Conservation (phyloP, 345 rosid species). For the Leavenworthia alabamica region DNA sequence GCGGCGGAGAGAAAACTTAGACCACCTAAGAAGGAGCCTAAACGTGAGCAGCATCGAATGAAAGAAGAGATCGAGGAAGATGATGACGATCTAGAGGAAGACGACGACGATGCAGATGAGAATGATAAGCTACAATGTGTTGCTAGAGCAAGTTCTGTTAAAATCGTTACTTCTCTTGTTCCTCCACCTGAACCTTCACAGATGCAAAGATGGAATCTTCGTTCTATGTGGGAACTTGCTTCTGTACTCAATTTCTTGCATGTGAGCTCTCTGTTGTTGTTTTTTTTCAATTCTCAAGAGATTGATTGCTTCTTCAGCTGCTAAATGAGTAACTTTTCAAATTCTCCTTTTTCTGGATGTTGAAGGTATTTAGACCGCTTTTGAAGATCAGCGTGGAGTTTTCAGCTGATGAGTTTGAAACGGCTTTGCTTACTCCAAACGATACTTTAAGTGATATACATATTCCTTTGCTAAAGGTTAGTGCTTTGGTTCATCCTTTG, state of each 20-base stretch:
- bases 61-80: constrained; percentile 29
- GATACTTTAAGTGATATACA: constrained; percentile 89
- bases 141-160: constrained; percentile 35
- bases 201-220: constrained; percentile 89
- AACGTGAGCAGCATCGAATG: constrained; percentile 26
- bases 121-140: constrained; percentile 43
- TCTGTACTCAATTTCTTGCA: constrained; percentile 93
- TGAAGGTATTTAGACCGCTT: constrained; percentile 79
- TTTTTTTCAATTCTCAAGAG: background rate
- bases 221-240: constrained; percentile 99
- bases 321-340: constrained; percentile 9
- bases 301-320: background rate
- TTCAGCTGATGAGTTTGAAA: constrained; percentile 95
- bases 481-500: constrained; percentile 28
- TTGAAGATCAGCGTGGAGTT: constrained; percentile 80
- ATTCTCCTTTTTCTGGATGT: background rate
- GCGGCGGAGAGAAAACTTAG: constrained; percentile 59
- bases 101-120: constrained; percentile 31
- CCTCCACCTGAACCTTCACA: constrained; percentile 72
- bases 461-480: constrained; percentile 92
- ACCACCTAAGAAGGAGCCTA: constrained; percentile 48
- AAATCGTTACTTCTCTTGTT: constrained; percentile 73
- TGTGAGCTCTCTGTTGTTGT: constrained; percentile 51
- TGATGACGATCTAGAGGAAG: constrained; percentile 43
- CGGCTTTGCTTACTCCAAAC: constrained; percentile 81